Base-by-base conservation (phyloP, 306 rosid genomes). In the Lathyrus tuberosus region DNA sequence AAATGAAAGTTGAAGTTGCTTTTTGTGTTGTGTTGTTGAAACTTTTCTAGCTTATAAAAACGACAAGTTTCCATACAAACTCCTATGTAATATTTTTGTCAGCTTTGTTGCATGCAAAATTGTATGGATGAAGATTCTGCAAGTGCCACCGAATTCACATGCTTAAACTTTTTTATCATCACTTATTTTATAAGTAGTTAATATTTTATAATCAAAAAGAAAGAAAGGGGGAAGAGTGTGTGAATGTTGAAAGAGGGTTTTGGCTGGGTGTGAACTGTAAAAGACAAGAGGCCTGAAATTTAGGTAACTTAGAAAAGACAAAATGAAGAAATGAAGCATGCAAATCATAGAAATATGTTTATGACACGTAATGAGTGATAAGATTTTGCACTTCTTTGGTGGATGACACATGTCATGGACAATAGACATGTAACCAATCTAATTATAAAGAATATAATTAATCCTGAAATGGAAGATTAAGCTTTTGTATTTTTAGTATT, bases 331-430 rank as follows among this genome's bases (percentile, higher is more conserved):
- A 75, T 44, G 53, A 82, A 60, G 77, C 89, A 84, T 85, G 87
- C 87, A 79, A 42, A 16, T 48, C 15, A 43, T 52, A 70, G 72
- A 62, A 30, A 73, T 78, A 69, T 80, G 70, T 85, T 42, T 28
- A 58, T 47, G 78, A 72, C 96, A 84, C 85, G 90, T 90, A 81
- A 82, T 28, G 73, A 43, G 1, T 70, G n/a, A 1, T 15, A 17
- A 43, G 44, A 56, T 59, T 69, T 81, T 77, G 81, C 86, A 80
- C 85, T 79, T 72, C 37, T 75, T 81, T 69, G 57, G 72, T 63
- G n/a, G 41, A 0, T 70, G 65, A 82, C 91, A 88, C 71, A 82
- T 76, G 87, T 80, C 51, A 22, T 15, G 10, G 31, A 17, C 14
- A 38, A 13, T 38, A 37, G 24, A 42, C 35, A 43, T 60, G 30